Evolutionary conservation across 2,329 filamentous ascomycete genomes (phyloP), one percentile per base, ranked within the genome.

Genomic region (Arthrobotrys sphaeroides): DNA sequence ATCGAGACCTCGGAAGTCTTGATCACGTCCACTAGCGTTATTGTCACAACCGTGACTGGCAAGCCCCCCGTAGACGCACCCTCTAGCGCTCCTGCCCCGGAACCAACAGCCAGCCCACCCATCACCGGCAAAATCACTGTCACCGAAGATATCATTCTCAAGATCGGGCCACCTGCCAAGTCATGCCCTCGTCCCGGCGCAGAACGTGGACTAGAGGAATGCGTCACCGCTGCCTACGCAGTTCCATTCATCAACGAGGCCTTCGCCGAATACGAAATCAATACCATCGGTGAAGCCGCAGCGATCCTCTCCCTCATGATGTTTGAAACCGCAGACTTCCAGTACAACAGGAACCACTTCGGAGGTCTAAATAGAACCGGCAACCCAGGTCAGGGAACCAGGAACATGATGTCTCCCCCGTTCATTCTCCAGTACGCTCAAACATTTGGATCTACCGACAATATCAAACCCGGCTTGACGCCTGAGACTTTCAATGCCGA

Each of bases 291-390:
- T 20, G 87, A 90, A 78, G 89, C 91, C 80, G 91, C 91, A 5
- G 91, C 89, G 20, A 82, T 94, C 13, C 80, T 95, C 45, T 85
- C 89, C 10, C 84, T 93, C 80, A 90, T 92, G 84, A 87, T 90
- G 9, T 89, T 89, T 80, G 93, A 96, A 83, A 88, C 87, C 1
- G 88, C 69, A 20, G 85, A 89, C 77, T 91, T 94, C 83, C 85
- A 87, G 79, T 94, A 88, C 86, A 91, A 90, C 82, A 86, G 85
- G 81, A 92, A 93, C 83, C 84, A 88, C 79, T 86, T 82, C 51
- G 51, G 86, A 0, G 38, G 84, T 77, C 0, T 7, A 1, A 18
- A 31, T 33, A 33, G 28, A 33, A 33, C 10, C 5, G 86, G 85
- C n/a, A 80, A 83, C 0, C 85, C 89, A 0, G 91, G 91, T 6